These are phyloP conservation scores for Colletotrichum lentis DNA, from an alignment of 2,329 filamentous ascomycete species.

Conservation along the genomic window DNA sequence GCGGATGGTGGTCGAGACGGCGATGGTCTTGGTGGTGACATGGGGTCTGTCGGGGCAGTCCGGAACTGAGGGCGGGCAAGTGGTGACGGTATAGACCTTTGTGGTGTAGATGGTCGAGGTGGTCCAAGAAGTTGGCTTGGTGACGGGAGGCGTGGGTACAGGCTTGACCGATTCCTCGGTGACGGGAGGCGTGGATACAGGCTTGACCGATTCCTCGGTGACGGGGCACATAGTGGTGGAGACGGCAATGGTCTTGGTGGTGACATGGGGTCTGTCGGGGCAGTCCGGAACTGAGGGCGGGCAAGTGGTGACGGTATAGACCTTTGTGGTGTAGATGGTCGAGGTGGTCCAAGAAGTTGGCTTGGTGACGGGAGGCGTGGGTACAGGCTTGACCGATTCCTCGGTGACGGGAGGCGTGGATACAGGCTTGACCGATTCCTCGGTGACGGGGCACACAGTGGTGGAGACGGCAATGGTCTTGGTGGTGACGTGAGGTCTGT, in stretches of 20 bases:
- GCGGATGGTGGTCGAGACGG: slow-evolving; percentile 53
- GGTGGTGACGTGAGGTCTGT: slow-evolving; percentile 48
- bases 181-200: not conserved
- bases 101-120: slow-evolving; percentile 40
- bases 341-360: slow-evolving; percentile 29
- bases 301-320: slow-evolving; percentile 37
- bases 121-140: slow-evolving; percentile 5
- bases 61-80: no score
- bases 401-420: not conserved
- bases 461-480: slow-evolving; percentile 51
- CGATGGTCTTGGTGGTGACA: slow-evolving; percentile 51
- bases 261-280: no score
- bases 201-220: not conserved
- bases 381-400: not conserved
- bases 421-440: not conserved
- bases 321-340: slow-evolving; percentile 38
- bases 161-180: not conserved
- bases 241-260: slow-evolving; percentile 50
- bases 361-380: not conserved
- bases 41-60: no score
- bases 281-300: no score
- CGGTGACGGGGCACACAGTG: slow-evolving; percentile 48
- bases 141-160: not conserved
- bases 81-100: slow-evolving; percentile 35
- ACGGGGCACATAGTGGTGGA: slow-evolving; percentile 52